These are phyloP conservation scores for Entomortierella lignicola DNA, from an alignment of 192 early-diverging fungal genomes.

Conservation along the genomic window DNA sequence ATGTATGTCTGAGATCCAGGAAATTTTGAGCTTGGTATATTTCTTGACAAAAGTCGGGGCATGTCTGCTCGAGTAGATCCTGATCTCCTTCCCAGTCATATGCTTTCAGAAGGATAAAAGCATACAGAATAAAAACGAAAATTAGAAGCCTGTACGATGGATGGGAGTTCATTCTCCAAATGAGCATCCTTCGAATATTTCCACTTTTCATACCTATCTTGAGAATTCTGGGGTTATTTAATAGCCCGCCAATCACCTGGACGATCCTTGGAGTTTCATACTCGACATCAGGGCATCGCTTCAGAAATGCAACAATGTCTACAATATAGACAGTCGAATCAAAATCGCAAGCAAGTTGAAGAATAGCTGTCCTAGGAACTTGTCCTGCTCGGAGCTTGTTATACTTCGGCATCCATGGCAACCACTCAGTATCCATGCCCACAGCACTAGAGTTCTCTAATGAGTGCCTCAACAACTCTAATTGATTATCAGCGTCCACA, in stretches of 20 bases:
- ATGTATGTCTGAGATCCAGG: constrained; percentile 22
- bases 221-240: background rate
- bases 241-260: constrained; percentile 11
- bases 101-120: background rate
- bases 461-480: background rate
- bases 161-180: too few species aligned
- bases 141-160: too few species aligned
- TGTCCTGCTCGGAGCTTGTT: background rate
- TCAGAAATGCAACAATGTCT: constrained; percentile 20
- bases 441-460: constrained; percentile 3
- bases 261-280: constrained; percentile 1
- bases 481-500: constrained; percentile 2
- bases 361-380: constrained; percentile 12
- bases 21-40: constrained; percentile 11
- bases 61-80: constrained; percentile 25
- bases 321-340: constrained; percentile 29
- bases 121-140: background rate
- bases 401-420: constrained; percentile 17
- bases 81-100: constrained; percentile 42
- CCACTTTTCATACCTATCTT: constrained; percentile 16
- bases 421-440: constrained; percentile 41
- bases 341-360: constrained; percentile 20
- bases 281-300: background rate
- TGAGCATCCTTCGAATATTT: background rate
- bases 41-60: background rate